Conservation (phyloP, 2,329 filamentous ascomycete species). For the Nemania abortiva region DNA sequence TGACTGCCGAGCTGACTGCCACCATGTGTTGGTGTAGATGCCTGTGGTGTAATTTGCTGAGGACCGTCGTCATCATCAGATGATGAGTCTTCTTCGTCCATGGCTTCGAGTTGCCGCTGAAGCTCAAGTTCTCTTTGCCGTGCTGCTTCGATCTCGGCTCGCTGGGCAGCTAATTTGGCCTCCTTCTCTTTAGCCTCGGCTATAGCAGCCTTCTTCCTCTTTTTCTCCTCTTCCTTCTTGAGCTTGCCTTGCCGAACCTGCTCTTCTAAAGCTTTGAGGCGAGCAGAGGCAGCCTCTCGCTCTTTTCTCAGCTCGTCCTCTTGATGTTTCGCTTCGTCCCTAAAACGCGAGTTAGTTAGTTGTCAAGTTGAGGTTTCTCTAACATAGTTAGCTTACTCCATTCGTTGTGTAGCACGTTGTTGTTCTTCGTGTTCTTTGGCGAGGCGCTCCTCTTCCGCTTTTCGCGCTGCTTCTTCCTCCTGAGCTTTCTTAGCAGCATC, state of each 20-base stretch:
- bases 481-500: slow-evolving; percentile 53
- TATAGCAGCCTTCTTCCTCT: slow-evolving; percentile 86
- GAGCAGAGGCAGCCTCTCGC: slow-evolving; percentile 82
- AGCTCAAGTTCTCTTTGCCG: slow-evolving; percentile 91
- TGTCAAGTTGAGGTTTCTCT: slow-evolving; percentile 8
- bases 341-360: slow-evolving; percentile 55
- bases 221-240: slow-evolving; percentile 97
- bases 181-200: slow-evolving; percentile 92
- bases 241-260: slow-evolving; percentile 94
- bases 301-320: slow-evolving; percentile 86
- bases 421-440: slow-evolving; percentile 81
- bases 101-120: slow-evolving; percentile 83
- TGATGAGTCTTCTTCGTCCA: slow-evolving; percentile 78
- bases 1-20: slow-evolving; percentile 65
- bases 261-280: slow-evolving; percentile 90
- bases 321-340: slow-evolving; percentile 78
- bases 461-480: slow-evolving; percentile 69
- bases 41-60: slow-evolving; percentile 74
- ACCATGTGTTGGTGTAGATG: slow-evolving; percentile 67
- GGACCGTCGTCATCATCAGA: slow-evolving; percentile 86
- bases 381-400: slow-evolving; percentile 78
- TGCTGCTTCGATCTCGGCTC: slow-evolving; percentile 91
- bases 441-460: slow-evolving; percentile 74
- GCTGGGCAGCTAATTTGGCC: slow-evolving; percentile 81
- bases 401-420: slow-evolving; percentile 75